Base-by-base conservation (phyloP, 2,329 filamentous ascomycete species). In the Colletotrichum spaethianum region DNA sequence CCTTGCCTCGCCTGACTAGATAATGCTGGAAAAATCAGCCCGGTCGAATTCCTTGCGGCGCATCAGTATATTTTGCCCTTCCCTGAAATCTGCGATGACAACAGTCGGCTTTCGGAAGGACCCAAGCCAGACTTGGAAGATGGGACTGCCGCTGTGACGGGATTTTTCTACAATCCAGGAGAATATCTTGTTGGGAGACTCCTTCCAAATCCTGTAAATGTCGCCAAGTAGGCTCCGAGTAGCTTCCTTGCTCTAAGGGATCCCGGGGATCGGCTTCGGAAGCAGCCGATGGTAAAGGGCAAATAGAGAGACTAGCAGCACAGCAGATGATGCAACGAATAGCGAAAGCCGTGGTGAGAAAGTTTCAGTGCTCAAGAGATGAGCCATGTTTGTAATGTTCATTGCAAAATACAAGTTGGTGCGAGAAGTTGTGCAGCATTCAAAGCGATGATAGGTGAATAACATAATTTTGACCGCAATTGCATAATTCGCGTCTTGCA, bases 91-190 rank as follows among this genome's bases (percentile, higher is more conserved):
- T 16, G 80, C 77, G 5, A 88, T 71, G 1, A 88, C 66, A 0
- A 88, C 78, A 75, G 80, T 82, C 3, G 86, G 86, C 31, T 78
- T 78, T 0, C 74, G 72, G 31, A 86, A 79, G 0, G 86, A 85
- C 6, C 78, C 75, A 61, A 87, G 75, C 75, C 87, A 89, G 5
- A 84, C 76, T 73, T 89, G 87, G 4, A 83, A 75, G 68, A 88
- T 79, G 0, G 85, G 83, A 11, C 80, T 81, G 6, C 82, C 74
- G 60, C 82, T 78, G 77, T 81, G 9, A 9, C 52, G 38, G 33
- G 67, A 14, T 23, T 61, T 31, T 11, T 16, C 33, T 12, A 48
- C 6, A 2, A 48, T 31, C 28, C 33, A 50, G 8, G 16, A 5
- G 20, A 52, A 26, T 5, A 31, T 11, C 23, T 50, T 40, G 11